A percentile compares a stretch with the other conserved stretches of the same genome.
Conservation (phyloP, 2,329 filamentous ascomycete genomes). For the Pyrenophora tritici-repentis region DNA sequence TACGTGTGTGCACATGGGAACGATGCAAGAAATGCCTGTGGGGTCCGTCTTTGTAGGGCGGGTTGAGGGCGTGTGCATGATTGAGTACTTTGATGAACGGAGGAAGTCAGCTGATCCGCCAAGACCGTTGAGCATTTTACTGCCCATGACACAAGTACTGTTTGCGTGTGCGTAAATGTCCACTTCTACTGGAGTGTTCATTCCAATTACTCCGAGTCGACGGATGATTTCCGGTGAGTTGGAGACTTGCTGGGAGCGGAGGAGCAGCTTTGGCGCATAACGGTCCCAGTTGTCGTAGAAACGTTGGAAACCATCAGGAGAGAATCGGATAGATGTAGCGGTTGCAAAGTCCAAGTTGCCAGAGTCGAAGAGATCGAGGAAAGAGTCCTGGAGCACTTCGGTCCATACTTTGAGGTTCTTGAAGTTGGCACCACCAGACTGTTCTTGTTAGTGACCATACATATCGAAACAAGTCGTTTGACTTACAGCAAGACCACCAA, state of each 20-base stretch:
- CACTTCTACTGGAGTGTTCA: conserved; percentile 94
- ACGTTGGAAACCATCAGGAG: conserved; percentile 85
- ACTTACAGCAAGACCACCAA: conserved; percentile 71
- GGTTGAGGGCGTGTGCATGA: conserved; percentile 90
- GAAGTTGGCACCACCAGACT: conserved; percentile 74
- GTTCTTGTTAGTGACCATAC: background rate
- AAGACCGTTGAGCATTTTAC: conserved; percentile 83
- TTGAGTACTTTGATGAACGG: conserved; percentile 77
- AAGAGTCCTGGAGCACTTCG: conserved; percentile 89
- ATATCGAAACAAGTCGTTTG: too few species aligned
- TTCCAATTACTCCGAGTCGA: conserved; percentile 83
- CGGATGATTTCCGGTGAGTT: conserved; percentile 92
- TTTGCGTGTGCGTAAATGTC: conserved; percentile 96
- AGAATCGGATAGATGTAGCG: conserved; percentile 88
- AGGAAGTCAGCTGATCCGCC: conserved; percentile 84
- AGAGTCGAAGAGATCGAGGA: conserved; percentile 89
- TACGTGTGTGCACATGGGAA: conserved; percentile 91
- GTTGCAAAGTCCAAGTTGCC: conserved; percentile 88
- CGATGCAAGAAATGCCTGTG: conserved; percentile 80
- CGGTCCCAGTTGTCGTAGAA: conserved; percentile 86
- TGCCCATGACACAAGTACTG: conserved; percentile 86
- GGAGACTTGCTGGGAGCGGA: conserved; percentile 85
- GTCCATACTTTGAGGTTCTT: conserved; percentile 90
- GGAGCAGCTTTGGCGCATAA: conserved; percentile 80
- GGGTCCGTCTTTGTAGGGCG: conserved; percentile 83